These are phyloP conservation scores for Tremella yokohamensis DNA, from an alignment of 768 basidiomycete genomes.

Conservation along the genomic window DNA sequence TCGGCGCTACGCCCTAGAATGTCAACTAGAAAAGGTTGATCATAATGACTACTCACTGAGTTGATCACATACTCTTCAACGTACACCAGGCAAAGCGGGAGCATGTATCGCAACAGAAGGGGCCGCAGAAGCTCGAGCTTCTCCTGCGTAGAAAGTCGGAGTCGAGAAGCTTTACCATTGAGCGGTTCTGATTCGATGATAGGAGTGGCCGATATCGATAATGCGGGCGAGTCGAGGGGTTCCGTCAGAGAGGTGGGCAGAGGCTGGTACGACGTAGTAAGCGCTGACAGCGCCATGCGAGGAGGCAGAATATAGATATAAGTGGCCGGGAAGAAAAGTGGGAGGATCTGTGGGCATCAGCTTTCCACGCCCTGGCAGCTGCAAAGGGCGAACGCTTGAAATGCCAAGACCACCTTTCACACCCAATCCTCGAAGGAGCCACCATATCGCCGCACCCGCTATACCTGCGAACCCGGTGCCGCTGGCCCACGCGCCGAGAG, in stretches of 20 bases:
- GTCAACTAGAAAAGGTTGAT: not conserved
- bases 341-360: slow-evolving; percentile 65
- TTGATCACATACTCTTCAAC: slow-evolving; percentile 57
- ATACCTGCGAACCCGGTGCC: slow-evolving; percentile 94
- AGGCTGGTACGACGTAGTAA: slow-evolving; percentile 22
- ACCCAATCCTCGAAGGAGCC: slow-evolving; percentile 80
- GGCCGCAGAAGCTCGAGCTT: slow-evolving; percentile 81
- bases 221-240: slow-evolving; percentile 2
- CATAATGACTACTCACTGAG: slow-evolving; percentile 57
- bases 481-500: slow-evolving; percentile 88
- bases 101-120: slow-evolving; percentile 76
- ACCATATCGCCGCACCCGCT: slow-evolving; percentile 89
- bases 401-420: slow-evolving; percentile 77
- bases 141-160: slow-evolving; percentile 62
- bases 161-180: slow-evolving; percentile 50
- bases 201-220: slow-evolving; percentile 3
- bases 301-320: slow-evolving; percentile 75
- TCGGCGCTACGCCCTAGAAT: slow-evolving; percentile 76
- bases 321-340: slow-evolving; percentile 70
- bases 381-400: slow-evolving; percentile 31
- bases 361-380: not conserved
- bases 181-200: not conserved
- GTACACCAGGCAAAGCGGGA: slow-evolving; percentile 68
- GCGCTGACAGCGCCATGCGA: slow-evolving; percentile 54
- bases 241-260: slow-evolving; percentile 45